Percentiles rank a stretch among this genome's conserved stretches.
Evolutionary conservation across 805 yeast species (phyloP).

Genomic region (Teunomyces lycoperdinae): DNA sequence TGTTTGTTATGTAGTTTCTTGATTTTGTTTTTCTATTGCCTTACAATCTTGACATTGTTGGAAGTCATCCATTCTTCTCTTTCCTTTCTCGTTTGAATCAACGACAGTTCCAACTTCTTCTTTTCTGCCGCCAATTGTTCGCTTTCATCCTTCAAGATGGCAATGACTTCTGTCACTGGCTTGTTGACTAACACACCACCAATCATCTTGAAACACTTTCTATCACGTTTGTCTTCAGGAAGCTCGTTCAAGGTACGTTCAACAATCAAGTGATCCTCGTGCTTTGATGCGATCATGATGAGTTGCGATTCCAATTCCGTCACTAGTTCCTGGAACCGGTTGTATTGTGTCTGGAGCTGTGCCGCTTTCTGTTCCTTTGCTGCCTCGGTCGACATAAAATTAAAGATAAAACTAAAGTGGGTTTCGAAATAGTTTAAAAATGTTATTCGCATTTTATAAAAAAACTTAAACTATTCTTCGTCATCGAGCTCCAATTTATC

Average conservation of each 20-base stretch:
- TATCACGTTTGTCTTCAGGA: constrained; percentile 32
- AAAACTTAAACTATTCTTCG: constrained; percentile 14
- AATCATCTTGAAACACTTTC: constrained; percentile 89
- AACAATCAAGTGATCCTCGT: constrained; percentile 41
- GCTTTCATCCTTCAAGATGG: constrained; percentile 55
- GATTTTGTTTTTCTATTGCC: constrained; percentile 13
- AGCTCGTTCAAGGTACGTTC: constrained; percentile 38
- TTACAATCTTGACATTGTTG: constrained; percentile 42
- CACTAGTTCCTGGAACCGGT: constrained; percentile 36
- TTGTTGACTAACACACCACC: constrained; percentile 90
- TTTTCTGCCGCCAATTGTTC: constrained; percentile 22
- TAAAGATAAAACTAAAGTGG: not conserved
- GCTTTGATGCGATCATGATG: constrained; percentile 31
- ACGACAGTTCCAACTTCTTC: constrained; percentile 23
- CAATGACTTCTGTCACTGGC: constrained; percentile 71
- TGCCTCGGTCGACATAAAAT: constrained; percentile 7
- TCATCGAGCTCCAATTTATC: constrained; percentile 35
- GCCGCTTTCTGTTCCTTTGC: constrained; percentile 32
- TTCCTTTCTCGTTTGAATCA: constrained; percentile 26
- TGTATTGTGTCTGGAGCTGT: constrained; percentile 40
- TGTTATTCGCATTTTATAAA: not conserved
- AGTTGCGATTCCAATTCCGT: constrained; percentile 38
- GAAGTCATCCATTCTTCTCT: constrained; percentile 41
- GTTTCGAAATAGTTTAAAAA: not conserved
- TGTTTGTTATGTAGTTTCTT: not conserved